Conservation (phyloP, 2,329 filamentous ascomycete genomes). For the Fusarium sp. region DNA sequence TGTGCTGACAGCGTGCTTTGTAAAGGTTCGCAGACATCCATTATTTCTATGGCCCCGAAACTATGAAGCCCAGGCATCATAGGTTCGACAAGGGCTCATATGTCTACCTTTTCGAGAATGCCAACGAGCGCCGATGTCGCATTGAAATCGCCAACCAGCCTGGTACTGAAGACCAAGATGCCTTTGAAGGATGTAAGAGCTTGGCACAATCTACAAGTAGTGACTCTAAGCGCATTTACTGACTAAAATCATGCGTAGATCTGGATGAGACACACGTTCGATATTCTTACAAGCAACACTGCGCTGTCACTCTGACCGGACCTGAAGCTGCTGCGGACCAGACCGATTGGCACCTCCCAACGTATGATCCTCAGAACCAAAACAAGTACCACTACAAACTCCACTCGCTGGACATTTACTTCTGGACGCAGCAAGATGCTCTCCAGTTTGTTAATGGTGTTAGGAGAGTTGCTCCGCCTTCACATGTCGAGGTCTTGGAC, state of each 20-base stretch:
- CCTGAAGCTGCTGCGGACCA: slow-evolving; percentile 63
- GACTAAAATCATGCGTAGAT: slow-evolving; percentile 59
- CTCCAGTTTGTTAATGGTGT: slow-evolving; percentile 77
- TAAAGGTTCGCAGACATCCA: slow-evolving; percentile 81
- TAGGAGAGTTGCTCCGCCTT: slow-evolving; percentile 71
- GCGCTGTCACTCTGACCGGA: slow-evolving; percentile 75
- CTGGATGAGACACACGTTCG: slow-evolving; percentile 73
- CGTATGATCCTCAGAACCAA: slow-evolving; percentile 78
- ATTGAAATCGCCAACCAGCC: slow-evolving; percentile 82
- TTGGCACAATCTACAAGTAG: slow-evolving; percentile 17
- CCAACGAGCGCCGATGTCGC: slow-evolving; percentile 73
- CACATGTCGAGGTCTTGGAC: slow-evolving; percentile 73
- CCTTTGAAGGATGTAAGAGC: slow-evolving; percentile 78
- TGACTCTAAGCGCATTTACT: slow-evolving; percentile 13
- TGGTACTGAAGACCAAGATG: slow-evolving; percentile 81
- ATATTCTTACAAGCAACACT: slow-evolving; percentile 81
- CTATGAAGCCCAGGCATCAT: slow-evolving; percentile 77
- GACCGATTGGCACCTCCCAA: slow-evolving; percentile 80
- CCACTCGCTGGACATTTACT: slow-evolving; percentile 81
- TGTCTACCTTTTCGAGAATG: slow-evolving; percentile 83
- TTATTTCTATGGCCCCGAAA: slow-evolving; percentile 80
- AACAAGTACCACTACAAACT: slow-evolving; percentile 84
- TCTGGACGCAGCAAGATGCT: slow-evolving; percentile 81
- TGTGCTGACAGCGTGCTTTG: slow-evolving; percentile 21
- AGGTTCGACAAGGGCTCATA: slow-evolving; percentile 85